These are phyloP conservation scores for Leptodontidium sp. DNA, from an alignment of 2,329 filamentous ascomycete species.

Conservation along the genomic window DNA sequence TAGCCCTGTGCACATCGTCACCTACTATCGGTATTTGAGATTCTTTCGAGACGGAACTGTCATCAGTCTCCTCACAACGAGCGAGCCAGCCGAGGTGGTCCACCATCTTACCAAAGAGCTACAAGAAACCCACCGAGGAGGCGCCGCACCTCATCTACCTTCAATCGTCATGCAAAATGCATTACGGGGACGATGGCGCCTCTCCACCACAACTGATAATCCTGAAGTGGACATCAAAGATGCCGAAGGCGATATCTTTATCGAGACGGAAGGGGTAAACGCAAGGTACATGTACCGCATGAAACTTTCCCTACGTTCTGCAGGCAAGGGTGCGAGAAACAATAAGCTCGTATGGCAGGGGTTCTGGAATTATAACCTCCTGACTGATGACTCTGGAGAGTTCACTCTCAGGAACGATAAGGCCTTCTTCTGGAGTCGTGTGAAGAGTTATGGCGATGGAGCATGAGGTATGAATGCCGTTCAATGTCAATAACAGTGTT, in stretches of 20 bases:
- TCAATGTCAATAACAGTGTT: neutral
- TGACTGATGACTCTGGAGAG: constrained; percentile 90
- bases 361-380: constrained; percentile 88
- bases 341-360: constrained; percentile 90
- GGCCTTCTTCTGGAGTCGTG: constrained; percentile 72
- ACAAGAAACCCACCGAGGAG: constrained; percentile 51
- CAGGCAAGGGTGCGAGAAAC: constrained; percentile 72
- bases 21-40: constrained; percentile 95
- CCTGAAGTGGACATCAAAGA: constrained; percentile 49
- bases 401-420: constrained; percentile 73
- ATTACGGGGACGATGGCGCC: constrained; percentile 69
- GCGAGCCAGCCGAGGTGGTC: constrained; percentile 87
- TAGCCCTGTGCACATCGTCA: constrained; percentile 91
- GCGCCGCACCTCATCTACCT: constrained; percentile 49
- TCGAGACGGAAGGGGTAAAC: constrained; percentile 87
- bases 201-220: constrained; percentile 50
- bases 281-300: constrained; percentile 85
- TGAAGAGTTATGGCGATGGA: constrained; percentile 66
- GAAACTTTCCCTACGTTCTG: constrained; percentile 74
- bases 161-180: constrained; percentile 73
- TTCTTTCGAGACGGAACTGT: constrained; percentile 91
- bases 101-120: constrained; percentile 80
- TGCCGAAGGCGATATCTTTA: constrained; percentile 72
- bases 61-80: constrained; percentile 81
- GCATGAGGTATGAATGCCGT: constrained; percentile 11